Evolutionary conservation across 306 rosid genomes (phyloP), one percentile per base, ranked within the genome.

Genomic region (Rosa chinensis): DNA sequence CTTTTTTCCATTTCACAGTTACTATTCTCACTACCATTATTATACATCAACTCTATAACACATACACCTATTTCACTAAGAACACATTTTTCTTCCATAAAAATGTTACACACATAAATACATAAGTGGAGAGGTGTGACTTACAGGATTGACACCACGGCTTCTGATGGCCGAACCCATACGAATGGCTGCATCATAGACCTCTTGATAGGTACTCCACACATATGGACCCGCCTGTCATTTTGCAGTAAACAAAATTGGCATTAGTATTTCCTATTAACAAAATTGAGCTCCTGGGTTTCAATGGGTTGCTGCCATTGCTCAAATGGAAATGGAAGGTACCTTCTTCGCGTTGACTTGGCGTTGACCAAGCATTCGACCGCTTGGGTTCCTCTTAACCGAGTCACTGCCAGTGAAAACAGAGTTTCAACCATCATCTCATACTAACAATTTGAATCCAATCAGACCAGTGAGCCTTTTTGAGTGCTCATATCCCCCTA

Each of bases 311-410:
- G 10, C 40, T 2, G 49, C 63, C 10, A 69, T 28, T 59, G 62
- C 80, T 48, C 39, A 11, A 39, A 68, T 10, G 43, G 43, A 76
- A 76, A 1, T 28, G 11, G 1, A 49, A 59, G 70, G 13, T 80
- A 92, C 98, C 94, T 92, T 84, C 50, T 88, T 89, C 12, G 92
- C 90, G 3, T 68, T 84, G 82, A 85, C 83, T 75, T 88, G 86
- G 59, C 97, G 93, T 72, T 85, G 82, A 40, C 98, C 98, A 28
- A 94, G 88, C 96, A 94, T 86, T 63, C 80, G 93, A 63, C 74
- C 78, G 74, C 72, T 78, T 25, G 97, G 97, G 78, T 76, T 85
- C 84, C 85, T 94, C 89, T 89, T 83, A 71, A 63, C 94, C 17
- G 98, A 90, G 79, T 82, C 90, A 63, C 97, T 94, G 85, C 78